Conservation (phyloP, 2,329 filamentous ascomycete species). For the Pseudogymnoascus sp. region DNA sequence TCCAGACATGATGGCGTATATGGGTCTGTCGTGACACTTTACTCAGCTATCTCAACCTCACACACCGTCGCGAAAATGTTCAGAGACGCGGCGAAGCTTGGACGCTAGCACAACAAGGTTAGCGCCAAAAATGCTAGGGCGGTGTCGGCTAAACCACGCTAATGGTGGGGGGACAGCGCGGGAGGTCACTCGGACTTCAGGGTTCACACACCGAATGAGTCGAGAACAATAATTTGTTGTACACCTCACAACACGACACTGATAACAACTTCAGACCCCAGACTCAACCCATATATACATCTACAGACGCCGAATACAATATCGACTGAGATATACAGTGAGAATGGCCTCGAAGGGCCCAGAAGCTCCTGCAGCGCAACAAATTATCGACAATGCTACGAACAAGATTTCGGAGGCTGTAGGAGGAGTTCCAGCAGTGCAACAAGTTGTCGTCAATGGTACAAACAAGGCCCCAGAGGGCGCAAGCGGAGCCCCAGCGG, state of each 20-base stretch:
- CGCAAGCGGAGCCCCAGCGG: slow-evolving; percentile 19
- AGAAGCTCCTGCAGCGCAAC: slow-evolving; percentile 5
- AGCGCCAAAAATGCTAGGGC: neutral
- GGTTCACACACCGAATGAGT: slow-evolving; percentile 7
- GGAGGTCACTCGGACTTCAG: slow-evolving; percentile 4
- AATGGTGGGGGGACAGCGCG: slow-evolving; percentile 9
- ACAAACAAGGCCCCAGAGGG: neutral
- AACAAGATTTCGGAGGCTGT: slow-evolving; percentile 1
- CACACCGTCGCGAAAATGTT: slow-evolving; percentile 14
- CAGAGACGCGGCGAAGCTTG: slow-evolving; percentile 14
- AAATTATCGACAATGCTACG: neutral
- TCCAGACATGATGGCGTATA: slow-evolving; percentile 61
- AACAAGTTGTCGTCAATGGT: neutral
- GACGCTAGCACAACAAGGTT: slow-evolving; percentile 12
- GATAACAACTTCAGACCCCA: neutral
- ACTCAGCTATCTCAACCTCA: slow-evolving; percentile 13
- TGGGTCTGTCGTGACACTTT: slow-evolving; percentile 16
- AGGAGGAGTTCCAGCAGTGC: slow-evolving; percentile 21
- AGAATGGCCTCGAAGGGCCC: slow-evolving; percentile 9
- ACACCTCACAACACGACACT: neutral
- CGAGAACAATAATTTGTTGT: slow-evolving; percentile 7
- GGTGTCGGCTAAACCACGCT: slow-evolving; percentile 9
- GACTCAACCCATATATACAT: neutral
- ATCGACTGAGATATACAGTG: slow-evolving; percentile 5
- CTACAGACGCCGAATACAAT: neutral